phyloP scores from a whole-genome alignment of 371 early-diverging fungal genomes.

The Coemansia sp. region DNA sequence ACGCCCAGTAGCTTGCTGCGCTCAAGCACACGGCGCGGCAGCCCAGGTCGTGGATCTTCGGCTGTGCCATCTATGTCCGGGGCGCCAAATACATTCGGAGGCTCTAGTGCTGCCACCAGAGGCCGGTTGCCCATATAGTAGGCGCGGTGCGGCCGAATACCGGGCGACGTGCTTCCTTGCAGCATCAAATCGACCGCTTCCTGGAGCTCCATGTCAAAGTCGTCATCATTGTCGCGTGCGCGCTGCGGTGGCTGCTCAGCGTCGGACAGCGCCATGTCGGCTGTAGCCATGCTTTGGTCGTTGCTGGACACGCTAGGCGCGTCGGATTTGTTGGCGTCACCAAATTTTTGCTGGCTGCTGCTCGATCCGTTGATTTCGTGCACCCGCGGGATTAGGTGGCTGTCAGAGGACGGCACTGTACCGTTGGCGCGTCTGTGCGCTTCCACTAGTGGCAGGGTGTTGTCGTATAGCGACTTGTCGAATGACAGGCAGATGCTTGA shows the following conservation, averaged over 20 bases:
- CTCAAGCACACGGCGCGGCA: neutral
- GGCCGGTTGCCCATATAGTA: slow-evolving; percentile 6
- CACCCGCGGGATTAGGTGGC: slow-evolving; percentile 29
- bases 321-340: neutral
- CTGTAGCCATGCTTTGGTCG: slow-evolving; percentile 16
- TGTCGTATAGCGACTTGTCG: slow-evolving; percentile 23
- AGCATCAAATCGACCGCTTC: slow-evolving; percentile 41
- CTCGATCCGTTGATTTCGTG: slow-evolving; percentile 31
- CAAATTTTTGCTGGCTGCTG: slow-evolving; percentile 31
- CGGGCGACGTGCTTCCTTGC: slow-evolving; percentile 12
- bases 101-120: neutral
- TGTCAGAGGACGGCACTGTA: slow-evolving; percentile 7
- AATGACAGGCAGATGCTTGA: slow-evolving; percentile 37
- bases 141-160: neutral
- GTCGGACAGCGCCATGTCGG: slow-evolving; percentile 21
- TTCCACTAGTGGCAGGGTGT: neutral
- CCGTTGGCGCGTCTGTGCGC: neutral
- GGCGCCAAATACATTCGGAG: neutral
- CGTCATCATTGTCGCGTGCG: neutral
- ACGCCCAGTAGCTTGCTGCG: neutral
- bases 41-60: neutral
- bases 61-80: neutral
- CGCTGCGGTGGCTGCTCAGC: neutral
- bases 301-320: slow-evolving; percentile 8
- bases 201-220: slow-evolving; percentile 38